Conservation (phyloP, 345 rosid species). For the Acer saccharum region DNA sequence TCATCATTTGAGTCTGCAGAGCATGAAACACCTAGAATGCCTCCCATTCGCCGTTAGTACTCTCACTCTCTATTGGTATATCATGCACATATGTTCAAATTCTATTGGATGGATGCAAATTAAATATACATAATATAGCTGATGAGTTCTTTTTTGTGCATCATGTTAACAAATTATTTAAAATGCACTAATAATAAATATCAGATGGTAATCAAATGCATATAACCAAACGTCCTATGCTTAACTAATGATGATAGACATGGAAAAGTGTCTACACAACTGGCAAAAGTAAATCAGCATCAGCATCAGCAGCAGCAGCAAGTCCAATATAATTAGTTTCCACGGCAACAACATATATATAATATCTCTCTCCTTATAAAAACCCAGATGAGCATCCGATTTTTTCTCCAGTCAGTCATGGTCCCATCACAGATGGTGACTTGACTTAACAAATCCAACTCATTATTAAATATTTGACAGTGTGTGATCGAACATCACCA, state of each 20-base stretch:
- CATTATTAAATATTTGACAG: constrained; percentile 18
- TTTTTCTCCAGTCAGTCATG: constrained; percentile 3
- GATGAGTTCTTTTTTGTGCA: no score
- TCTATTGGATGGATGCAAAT: background rate
- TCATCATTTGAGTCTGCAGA: constrained; percentile 51
- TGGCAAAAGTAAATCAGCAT: constrained; percentile 20
- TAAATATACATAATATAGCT: no score
- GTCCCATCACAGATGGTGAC: constrained; percentile 37
- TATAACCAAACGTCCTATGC: constrained; percentile 11
- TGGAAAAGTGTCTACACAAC: constrained; percentile 14
- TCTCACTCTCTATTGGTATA: constrained; percentile 2
- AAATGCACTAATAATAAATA: no score
- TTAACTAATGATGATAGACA: constrained; percentile 9
- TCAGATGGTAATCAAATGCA: constrained; percentile 13
- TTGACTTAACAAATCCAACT: constrained; percentile 22
- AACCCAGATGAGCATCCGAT: constrained; percentile 2
- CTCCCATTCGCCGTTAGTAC: constrained; percentile 79
- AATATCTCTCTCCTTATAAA: no score
- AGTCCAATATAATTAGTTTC: no score
- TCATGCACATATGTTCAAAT: no score
- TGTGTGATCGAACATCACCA: constrained; percentile 15
- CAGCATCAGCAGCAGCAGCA: background rate
- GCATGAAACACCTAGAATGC: constrained; percentile 63
- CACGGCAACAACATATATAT: no score
- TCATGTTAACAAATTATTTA: no score